Base-by-base conservation (phyloP, 2,329 filamentous ascomycete genomes). In the Gnomoniopsis smithogilvyi region DNA sequence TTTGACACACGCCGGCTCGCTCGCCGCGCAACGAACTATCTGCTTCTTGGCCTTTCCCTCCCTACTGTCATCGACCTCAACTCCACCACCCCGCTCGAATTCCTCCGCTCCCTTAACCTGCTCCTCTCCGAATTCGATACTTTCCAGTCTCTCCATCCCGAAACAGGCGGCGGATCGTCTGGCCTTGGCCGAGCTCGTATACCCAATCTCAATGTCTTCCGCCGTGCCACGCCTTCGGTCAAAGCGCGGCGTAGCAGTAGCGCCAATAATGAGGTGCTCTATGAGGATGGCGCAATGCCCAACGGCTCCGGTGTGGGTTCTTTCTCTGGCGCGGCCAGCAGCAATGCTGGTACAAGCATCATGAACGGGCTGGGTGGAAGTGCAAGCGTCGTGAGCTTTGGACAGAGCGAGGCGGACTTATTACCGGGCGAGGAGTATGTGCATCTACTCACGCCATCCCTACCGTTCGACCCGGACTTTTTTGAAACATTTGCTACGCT, bases 401-500 rank as follows among this genome's bases (percentile, higher is more conserved):
- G 76, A 56, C 81, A 80, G 53, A 84, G 80, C 63, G 85, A 81
- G 67, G 82, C 79, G 8, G 90, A 92, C 63, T 80, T 92, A 24
- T 77, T 90, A 1, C 88, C 90, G 0, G 92, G 92, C 41, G 92
- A 96, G 69, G 91, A 96, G 68, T 99, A 97, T 72, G 86, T 87
- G 0, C 88, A 94, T 71, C 80, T 99, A 1, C 81, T 97, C 21
- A 98, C 94, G n/a, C 95, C 95, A 0, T 89, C 87, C 17, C 77
- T 99, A 51, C 95, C 95, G 0, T 99, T 99, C 69, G 93, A 98
- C 64, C 95, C 95, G 0, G 95, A 99, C 74, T 99, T 96, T 69
- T 95, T 94, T 73, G 92, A 96, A 76, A 97, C 93, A 0, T 98
- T 98, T 76, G 89, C 92, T 15, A 97, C 95, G 14, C 80, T 99